A percentile compares a stretch with the other conserved stretches of the same genome.
These are phyloP conservation scores for Diaporthe helianthi DNA, from an alignment of 2,329 filamentous ascomycete genomes.

Conservation along the genomic window DNA sequence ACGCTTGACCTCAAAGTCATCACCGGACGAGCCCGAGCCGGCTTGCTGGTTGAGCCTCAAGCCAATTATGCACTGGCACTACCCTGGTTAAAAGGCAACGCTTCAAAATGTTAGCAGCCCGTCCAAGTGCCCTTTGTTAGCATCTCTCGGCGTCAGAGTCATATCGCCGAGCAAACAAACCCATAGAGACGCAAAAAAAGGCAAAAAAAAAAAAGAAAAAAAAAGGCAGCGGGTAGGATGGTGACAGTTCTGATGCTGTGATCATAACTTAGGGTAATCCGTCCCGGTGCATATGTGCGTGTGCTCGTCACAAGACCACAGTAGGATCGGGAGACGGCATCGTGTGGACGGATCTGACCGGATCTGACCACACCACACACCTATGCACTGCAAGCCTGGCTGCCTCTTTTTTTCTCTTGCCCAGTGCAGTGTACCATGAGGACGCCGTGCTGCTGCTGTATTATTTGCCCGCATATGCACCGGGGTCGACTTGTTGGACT, in stretches of 20 bases:
- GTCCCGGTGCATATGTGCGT: slow-evolving; percentile 13
- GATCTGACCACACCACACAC: no score
- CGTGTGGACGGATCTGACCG: slow-evolving; percentile 5
- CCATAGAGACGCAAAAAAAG: no score
- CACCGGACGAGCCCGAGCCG: neutral
- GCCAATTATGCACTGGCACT: neutral
- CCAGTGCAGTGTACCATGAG: slow-evolving; percentile 7
- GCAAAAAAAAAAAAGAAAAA: no score
- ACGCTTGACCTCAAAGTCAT: neutral
- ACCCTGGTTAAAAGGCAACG: neutral
- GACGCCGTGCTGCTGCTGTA: neutral
- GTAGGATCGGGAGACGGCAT: neutral
- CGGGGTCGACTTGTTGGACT: no score
- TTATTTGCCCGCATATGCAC: neutral
- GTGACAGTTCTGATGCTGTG: neutral
- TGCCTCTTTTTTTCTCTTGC: neutral
- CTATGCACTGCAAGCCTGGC: neutral
- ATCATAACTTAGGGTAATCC: neutral
- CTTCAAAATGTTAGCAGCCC: neutral
- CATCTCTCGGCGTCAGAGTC: slow-evolving; percentile 15
- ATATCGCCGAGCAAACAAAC: neutral
- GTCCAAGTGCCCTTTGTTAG: neutral
- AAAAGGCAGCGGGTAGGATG: neutral
- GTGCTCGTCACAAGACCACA: neutral
- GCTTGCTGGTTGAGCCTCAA: slow-evolving; percentile 4